Percentiles rank a stretch among this genome's conserved stretches.
Conservation (phyloP, 106 monocot genomes). For the Apostasia ramifera region DNA sequence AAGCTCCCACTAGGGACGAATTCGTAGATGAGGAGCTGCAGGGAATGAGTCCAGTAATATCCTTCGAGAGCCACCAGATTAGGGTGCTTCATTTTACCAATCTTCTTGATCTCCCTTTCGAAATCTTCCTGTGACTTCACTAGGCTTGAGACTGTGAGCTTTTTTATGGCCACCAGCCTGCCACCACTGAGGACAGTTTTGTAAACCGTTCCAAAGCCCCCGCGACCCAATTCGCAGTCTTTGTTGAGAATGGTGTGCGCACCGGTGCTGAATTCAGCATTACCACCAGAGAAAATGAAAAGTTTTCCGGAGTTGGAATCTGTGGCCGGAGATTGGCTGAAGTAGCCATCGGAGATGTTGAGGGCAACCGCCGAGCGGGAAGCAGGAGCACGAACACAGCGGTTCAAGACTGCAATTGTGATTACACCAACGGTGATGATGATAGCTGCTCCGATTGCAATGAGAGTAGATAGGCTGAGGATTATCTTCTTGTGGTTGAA, state of each 20-base stretch:
- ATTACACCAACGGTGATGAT: constrained; percentile 65
- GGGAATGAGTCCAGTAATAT: constrained; percentile 86
- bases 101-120: constrained; percentile 63
- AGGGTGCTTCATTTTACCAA: constrained; percentile 65
- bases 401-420: constrained; percentile 61
- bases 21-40: constrained; percentile 93
- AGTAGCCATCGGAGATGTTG: constrained; percentile 48
- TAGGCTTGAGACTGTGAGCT: constrained; percentile 85
- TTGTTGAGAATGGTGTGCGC: constrained; percentile 76
- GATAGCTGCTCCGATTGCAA: constrained; percentile 76
- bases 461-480: constrained; percentile 74
- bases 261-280: constrained; percentile 57
- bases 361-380: constrained; percentile 33
- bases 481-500: constrained; percentile 65
- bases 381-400: constrained; percentile 29
- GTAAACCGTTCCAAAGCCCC: constrained; percentile 88
- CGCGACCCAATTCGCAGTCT: constrained; percentile 88
- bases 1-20: constrained; percentile 76
- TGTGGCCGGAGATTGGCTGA: constrained; percentile 41
- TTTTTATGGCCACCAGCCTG: constrained; percentile 82
- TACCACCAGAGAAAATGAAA: constrained; percentile 66
- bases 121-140: constrained; percentile 91
- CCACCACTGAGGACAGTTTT: constrained; percentile 71
- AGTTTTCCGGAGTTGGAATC: constrained; percentile 77
- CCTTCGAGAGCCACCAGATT: constrained; percentile 76